Base-by-base conservation (phyloP, 352 stramenopile genomes). In the Phytophthora hybrid region DNA sequence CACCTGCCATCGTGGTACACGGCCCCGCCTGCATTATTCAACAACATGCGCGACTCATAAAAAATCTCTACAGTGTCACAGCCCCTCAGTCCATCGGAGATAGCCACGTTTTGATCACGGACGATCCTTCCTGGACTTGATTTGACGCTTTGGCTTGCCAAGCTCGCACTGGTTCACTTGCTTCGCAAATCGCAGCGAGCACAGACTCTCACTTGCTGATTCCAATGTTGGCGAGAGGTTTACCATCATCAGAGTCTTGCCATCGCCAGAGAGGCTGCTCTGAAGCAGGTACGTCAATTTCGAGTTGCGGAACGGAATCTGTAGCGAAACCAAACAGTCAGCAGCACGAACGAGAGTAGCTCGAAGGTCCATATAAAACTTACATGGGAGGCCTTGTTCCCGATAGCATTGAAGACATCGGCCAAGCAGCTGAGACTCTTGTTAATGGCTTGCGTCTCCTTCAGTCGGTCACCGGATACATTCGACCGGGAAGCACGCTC, bases 161-260 rank as follows among this genome's bases (percentile, higher is more conserved):
- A 99, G 81, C 74, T 99, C 97, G 55, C 98, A 98, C 79, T 99
- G 87, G 81, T 99, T 99, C 13, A 99, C 97, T 76, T 97, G 86
- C 63, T 94, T 85, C 1, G 98, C 98, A 78, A 99, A 99, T 23
- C 98, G 88, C 41, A 99, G 81, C 51, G 97, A 99, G 78, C 98
- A 99, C 7, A 99, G 81, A 75, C 95, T 99, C 79, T 99, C 98
- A 65, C 90, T 91, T 51, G 94, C 93, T 53, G 97, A 99, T 63
- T 98, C 94, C 9, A 93, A 59, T 18, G 97, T 99, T 6, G 98
- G 97, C 51, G 95, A 99, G 23, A 99, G 80, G 78, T 99, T 99
- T 14, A 93, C 97, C 87, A 99, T 99, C 97, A 99, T 99, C 21
- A 99, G 80, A 39, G 97, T 99, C 82, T 99, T 99, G 46, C 97